phyloP scores from a whole-genome alignment of 2,329 filamentous ascomycete species.

The Alternaria triticina region DNA sequence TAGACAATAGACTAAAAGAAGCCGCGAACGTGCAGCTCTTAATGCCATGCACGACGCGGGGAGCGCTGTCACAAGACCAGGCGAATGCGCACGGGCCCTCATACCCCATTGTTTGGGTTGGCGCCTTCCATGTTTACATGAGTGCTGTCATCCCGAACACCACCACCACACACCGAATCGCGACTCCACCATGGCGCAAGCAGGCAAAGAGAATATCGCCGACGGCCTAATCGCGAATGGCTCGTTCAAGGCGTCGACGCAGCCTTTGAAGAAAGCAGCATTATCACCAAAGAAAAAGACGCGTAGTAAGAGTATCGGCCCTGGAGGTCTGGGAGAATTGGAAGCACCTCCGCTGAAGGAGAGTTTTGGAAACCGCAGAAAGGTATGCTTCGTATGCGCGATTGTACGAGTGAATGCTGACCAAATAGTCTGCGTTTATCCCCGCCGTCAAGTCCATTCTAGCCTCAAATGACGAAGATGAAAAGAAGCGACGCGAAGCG shows the following conservation, averaged over 20 bases:
- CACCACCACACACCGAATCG: conserved; percentile 5
- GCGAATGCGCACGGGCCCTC: conserved; percentile 7
- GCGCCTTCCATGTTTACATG: conserved; percentile 17
- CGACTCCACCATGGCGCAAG: conserved; percentile 39
- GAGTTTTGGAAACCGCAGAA: conserved; percentile 76
- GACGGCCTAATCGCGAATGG: conserved; percentile 45
- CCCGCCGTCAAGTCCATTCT: conserved; percentile 61
- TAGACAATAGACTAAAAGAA: neutral
- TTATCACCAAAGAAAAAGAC: conserved; percentile 48
- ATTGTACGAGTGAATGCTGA: conserved; percentile 19
- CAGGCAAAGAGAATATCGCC: conserved; percentile 73
- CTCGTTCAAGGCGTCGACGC: conserved; percentile 32
- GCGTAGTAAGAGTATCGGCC: conserved; percentile 94
- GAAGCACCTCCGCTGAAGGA: conserved; percentile 79
- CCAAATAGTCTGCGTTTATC: conserved; percentile 52
- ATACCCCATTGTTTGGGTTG: conserved; percentile 17
- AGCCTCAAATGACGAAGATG: conserved; percentile 64
- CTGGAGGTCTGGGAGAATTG: conserved; percentile 86
- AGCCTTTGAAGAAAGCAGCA: conserved; percentile 31
- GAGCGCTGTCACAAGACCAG: conserved; percentile 3
- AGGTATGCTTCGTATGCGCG: conserved; percentile 61
- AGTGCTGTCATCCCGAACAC: conserved; percentile 5
- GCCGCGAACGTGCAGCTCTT: neutral
- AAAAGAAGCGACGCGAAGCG: conserved; percentile 77
- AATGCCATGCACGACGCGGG: neutral